Percentiles rank a stretch among this genome's conserved stretches.
Conservation (phyloP, 106 monocot genomes). For the Acorus gramineus region DNA sequence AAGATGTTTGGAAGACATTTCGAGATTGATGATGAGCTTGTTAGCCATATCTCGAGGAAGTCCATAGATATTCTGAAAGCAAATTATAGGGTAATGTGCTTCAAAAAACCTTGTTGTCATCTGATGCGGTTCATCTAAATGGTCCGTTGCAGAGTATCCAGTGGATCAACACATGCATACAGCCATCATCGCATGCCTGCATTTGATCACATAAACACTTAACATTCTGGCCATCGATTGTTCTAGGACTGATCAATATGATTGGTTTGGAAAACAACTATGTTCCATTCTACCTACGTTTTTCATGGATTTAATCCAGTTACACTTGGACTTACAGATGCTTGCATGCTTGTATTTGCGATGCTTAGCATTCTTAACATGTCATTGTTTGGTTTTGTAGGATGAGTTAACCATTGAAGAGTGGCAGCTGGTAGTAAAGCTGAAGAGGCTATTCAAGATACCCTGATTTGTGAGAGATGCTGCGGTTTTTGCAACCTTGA, state of each 20-base stretch:
- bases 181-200: too few species aligned
- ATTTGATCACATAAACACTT: too few species aligned
- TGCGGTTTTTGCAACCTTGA: too few species aligned
- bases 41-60: slow-evolving; percentile 79
- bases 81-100: slow-evolving; percentile 62
- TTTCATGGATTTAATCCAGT: neutral
- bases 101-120: neutral
- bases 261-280: too few species aligned
- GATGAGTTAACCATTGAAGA: slow-evolving; percentile 71
- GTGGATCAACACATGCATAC: too few species aligned
- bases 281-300: too few species aligned
- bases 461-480: slow-evolving; percentile 12
- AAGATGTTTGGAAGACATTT: slow-evolving; percentile 87
- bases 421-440: slow-evolving; percentile 58
- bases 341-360: neutral
- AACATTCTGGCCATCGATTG: too few species aligned
- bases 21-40: slow-evolving; percentile 86
- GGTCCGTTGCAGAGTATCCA: neutral
- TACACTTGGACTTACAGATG: neutral
- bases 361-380: neutral
- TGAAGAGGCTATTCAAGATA: slow-evolving; percentile 69
- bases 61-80: slow-evolving; percentile 86
- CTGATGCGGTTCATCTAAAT: neutral
- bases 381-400: slow-evolving; percentile 18
- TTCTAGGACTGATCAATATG: too few species aligned